Evolutionary conservation across 2,329 filamentous ascomycete species (phyloP).

Genomic region (Myotisia sp.): DNA sequence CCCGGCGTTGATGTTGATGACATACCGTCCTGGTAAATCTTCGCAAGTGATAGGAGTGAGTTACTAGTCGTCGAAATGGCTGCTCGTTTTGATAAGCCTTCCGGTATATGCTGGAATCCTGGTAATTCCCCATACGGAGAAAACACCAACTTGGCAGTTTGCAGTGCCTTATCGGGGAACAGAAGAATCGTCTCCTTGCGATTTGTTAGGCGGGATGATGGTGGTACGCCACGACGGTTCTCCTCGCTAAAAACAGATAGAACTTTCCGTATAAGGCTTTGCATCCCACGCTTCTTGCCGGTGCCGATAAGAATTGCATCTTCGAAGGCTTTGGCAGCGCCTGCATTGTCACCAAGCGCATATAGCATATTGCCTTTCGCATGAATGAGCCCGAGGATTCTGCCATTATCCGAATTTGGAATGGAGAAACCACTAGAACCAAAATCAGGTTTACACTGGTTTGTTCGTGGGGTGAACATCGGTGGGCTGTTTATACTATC

Average conservation of each 20-base stretch:
- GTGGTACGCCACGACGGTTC: slow-evolving; percentile 22
- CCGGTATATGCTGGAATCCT: slow-evolving; percentile 57
- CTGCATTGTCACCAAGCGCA: slow-evolving; percentile 63
- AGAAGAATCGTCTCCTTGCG: slow-evolving; percentile 55
- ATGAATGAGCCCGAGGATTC: slow-evolving; percentile 85
- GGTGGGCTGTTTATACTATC: slow-evolving; percentile 23
- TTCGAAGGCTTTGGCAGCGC: slow-evolving; percentile 79
- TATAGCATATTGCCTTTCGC: slow-evolving; percentile 99
- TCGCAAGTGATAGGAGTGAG: slow-evolving; percentile 81
- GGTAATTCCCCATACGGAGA: slow-evolving; percentile 60
- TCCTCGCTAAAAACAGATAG: slow-evolving; percentile 51
- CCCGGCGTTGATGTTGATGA: slow-evolving; percentile 52
- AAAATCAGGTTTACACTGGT: slow-evolving; percentile 39
- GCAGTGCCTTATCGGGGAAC: slow-evolving; percentile 66
- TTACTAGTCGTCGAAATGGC: slow-evolving; percentile 92
- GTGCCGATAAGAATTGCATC: slow-evolving; percentile 83
- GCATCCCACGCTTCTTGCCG: slow-evolving; percentile 56
- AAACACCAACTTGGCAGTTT: slow-evolving; percentile 74
- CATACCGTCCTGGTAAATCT: slow-evolving; percentile 95
- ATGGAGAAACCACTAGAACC: slow-evolving; percentile 75
- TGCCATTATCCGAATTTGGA: slow-evolving; percentile 73
- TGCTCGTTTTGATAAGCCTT: slow-evolving; percentile 58
- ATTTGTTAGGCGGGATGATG: slow-evolving; percentile 21
- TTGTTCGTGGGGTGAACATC: slow-evolving; percentile 16
- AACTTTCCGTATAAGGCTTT: slow-evolving; percentile 64